A percentile compares a stretch with the other conserved stretches of the same genome.
phyloP scores from a whole-genome alignment of 257 asterid species.

The Solanum appendiculatum region DNA sequence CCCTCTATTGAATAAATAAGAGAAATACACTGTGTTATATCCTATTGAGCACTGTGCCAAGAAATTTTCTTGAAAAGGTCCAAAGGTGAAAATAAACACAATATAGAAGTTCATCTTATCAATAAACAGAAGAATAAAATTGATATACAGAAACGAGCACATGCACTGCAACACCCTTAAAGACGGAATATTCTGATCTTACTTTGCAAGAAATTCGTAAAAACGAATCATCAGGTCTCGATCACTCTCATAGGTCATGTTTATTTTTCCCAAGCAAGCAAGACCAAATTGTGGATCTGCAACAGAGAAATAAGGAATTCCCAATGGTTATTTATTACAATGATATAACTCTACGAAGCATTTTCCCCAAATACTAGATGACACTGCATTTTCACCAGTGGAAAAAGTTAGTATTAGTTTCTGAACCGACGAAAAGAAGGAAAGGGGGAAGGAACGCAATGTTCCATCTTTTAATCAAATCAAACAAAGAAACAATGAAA shows the following conservation, averaged over 20 bases:
- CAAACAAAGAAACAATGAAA: background rate
- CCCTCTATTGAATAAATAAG: background rate
- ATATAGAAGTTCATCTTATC: too few species aligned
- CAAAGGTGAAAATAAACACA: too few species aligned
- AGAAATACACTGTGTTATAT: background rate
- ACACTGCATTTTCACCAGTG: background rate
- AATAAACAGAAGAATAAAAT: too few species aligned
- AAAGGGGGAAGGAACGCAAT: too few species aligned
- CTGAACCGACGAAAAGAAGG: background rate
- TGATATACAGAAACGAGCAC: background rate
- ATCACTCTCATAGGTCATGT: slow-evolving; percentile 62
- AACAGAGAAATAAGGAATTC: slow-evolving; percentile 8
- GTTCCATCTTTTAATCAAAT: too few species aligned
- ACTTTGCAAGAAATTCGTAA: slow-evolving; percentile 78
- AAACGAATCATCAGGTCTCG: slow-evolving; percentile 70
- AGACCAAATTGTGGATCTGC: slow-evolving; percentile 82
- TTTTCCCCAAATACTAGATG: background rate
- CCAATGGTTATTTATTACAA: background rate
- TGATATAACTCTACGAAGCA: background rate
- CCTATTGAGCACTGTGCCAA: too few species aligned
- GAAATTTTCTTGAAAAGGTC: too few species aligned
- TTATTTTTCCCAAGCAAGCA: slow-evolving; percentile 73
- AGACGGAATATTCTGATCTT: slow-evolving; percentile 8
- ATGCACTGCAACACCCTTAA: background rate
- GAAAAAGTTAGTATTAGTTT: background rate